phyloP scores from a whole-genome alignment of 768 basidiomycete genomes.

The Agaricus bisporus region DNA sequence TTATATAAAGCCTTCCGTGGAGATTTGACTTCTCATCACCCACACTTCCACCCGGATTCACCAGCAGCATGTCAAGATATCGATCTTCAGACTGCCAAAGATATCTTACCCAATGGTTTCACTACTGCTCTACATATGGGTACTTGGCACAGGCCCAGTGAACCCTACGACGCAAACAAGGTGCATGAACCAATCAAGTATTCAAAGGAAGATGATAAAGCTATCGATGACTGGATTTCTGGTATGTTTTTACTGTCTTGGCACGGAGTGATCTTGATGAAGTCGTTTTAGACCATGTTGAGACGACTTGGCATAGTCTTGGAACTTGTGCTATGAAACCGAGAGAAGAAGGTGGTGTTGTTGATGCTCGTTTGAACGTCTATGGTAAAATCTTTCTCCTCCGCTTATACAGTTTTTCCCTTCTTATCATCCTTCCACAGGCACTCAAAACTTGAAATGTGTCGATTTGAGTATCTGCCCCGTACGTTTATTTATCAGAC shows the following conservation, averaged over 20 bases:
- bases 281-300: conserved; percentile 51
- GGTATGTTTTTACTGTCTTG: conserved; percentile 20
- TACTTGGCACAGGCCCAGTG: conserved; percentile 33
- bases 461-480: conserved; percentile 70
- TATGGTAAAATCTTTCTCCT: conserved; percentile 27
- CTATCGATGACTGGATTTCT: conserved; percentile 66
- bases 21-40: conserved; percentile 67
- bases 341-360: conserved; percentile 57
- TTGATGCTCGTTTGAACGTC: conserved; percentile 58
- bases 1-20: conserved; percentile 52
- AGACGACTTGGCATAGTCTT: conserved; percentile 74
- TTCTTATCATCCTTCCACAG: conserved; percentile 12
- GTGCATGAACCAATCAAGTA: conserved; percentile 64
- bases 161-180: conserved; percentile 46
- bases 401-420: background rate
- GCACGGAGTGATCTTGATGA: background rate
- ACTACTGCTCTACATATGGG: conserved; percentile 74
- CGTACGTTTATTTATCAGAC: conserved; percentile 26
- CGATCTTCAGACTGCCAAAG: conserved; percentile 62
- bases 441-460: conserved; percentile 61
- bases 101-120: conserved; percentile 51
- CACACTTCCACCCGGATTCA: conserved; percentile 67
- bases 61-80: conserved; percentile 55
- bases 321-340: conserved; percentile 66
- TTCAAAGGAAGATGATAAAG: conserved; percentile 60